Evolutionary conservation across 495 filamentous ascomycete genomes (phyloP).

Genomic region (Neurospora africana): DNA sequence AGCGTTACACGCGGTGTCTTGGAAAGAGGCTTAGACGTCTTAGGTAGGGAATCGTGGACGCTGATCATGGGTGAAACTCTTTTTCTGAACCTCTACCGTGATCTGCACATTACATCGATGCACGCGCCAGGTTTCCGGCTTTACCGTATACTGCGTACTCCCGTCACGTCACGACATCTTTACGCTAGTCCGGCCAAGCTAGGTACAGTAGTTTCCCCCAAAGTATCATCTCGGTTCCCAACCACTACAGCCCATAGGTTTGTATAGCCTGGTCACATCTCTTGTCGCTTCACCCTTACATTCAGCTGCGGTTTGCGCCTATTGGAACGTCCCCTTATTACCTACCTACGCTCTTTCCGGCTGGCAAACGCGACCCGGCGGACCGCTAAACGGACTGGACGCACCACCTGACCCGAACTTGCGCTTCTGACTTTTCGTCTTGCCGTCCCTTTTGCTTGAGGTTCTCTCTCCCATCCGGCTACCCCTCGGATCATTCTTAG

Average conservation of each 20-base stretch:
- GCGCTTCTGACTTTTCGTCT: background rate
- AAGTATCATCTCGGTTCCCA: background rate
- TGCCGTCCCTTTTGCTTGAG: background rate
- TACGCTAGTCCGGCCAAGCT: background rate
- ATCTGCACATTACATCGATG: background rate
- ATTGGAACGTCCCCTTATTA: background rate
- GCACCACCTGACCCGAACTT: background rate
- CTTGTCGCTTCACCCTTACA: background rate
- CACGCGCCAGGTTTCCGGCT: background rate
- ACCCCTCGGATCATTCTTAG: background rate
- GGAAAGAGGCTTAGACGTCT: background rate
- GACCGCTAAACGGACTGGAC: background rate
- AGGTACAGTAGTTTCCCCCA: background rate
- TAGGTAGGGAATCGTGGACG: background rate
- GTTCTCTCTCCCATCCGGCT: background rate
- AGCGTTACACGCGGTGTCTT: background rate
- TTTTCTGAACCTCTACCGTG: background rate
- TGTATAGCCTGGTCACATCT: background rate
- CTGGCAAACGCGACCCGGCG: background rate
- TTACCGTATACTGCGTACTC: background rate
- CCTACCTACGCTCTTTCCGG: background rate
- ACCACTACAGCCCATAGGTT: background rate
- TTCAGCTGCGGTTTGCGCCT: background rate
- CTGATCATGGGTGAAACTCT: background rate
- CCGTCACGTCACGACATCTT: background rate